These are phyloP conservation scores for Teunomyces funiuensis DNA, from an alignment of 805 yeast genomes.

Conservation along the genomic window DNA sequence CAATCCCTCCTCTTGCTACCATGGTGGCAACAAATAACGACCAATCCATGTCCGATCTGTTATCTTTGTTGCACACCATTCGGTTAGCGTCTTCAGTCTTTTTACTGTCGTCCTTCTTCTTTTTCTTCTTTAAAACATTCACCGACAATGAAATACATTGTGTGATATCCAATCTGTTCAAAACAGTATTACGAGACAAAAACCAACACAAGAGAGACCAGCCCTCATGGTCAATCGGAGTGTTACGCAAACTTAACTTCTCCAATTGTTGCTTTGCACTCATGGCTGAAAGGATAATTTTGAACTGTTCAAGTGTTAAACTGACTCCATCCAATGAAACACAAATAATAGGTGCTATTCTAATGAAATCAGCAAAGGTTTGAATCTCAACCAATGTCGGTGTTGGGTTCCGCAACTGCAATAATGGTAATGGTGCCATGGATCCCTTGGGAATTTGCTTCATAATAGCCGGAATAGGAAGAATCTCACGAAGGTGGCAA, in stretches of 20 bases:
- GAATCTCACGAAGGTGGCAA: constrained; percentile 86
- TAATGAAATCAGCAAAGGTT: constrained; percentile 82
- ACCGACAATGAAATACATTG: constrained; percentile 57
- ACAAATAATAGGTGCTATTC: constrained; percentile 79
- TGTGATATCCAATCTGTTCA: constrained; percentile 66
- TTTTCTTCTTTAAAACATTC: constrained; percentile 42
- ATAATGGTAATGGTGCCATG: constrained; percentile 66
- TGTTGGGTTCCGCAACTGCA: constrained; percentile 79
- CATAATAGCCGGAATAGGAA: constrained; percentile 88
- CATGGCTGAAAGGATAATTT: constrained; percentile 69
- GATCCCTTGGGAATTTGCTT: constrained; percentile 80
- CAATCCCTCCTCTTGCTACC: constrained; percentile 68
- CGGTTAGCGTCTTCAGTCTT: constrained; percentile 30
- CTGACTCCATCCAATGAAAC: constrained; percentile 78
- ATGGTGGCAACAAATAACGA: constrained; percentile 67
- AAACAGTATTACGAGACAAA: constrained; percentile 57
- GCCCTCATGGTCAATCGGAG: constrained; percentile 66
- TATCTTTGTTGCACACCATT: constrained; percentile 49
- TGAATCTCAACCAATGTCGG: constrained; percentile 88
- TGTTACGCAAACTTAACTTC: constrained; percentile 75
- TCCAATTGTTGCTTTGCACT: constrained; percentile 64
- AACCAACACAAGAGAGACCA: constrained; percentile 83
- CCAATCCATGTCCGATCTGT: constrained; percentile 85
- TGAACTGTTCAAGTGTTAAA: constrained; percentile 73
- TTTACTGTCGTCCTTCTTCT: constrained; percentile 20